phyloP scores from a whole-genome alignment of 208 protist species.

The Zelonia costaricensis region DNA sequence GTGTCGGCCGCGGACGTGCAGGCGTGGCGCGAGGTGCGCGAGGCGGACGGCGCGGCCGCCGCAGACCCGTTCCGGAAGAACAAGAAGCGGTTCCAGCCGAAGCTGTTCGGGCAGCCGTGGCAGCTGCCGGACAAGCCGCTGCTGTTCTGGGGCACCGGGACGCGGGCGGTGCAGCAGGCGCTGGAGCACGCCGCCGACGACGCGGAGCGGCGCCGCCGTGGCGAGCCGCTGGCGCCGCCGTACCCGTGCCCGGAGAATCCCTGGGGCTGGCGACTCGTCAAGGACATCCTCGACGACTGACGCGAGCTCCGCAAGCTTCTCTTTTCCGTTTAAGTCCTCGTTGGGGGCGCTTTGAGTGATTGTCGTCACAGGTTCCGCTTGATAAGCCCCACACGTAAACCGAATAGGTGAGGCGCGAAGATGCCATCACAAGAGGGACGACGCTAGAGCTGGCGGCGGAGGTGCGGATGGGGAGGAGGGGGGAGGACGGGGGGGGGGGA shows the following conservation, averaged over 20 bases:
- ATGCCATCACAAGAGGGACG: no score
- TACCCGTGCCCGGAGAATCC: constrained; percentile 87
- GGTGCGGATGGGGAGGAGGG: no score
- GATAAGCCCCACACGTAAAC: no score
- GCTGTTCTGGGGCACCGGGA: constrained; percentile 87
- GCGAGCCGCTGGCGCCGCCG: constrained; percentile 62
- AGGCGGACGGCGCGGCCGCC: constrained; percentile 40
- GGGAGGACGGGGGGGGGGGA: no score
- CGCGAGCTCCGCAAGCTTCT: no score
- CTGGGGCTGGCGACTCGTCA: constrained; percentile 81
- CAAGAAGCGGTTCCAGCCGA: constrained; percentile 46
- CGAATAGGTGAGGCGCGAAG: no score
- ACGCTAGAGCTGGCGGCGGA: no score
- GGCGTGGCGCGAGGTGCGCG: constrained; percentile 61
- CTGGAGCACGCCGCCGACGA: constrained; percentile 80
- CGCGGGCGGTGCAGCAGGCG: constrained; percentile 80
- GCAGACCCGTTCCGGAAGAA: constrained; percentile 62
- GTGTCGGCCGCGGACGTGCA: constrained; percentile 75
- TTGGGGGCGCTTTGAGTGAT: no score
- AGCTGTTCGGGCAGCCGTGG: constrained; percentile 74
- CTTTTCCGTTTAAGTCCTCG: no score
- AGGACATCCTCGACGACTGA: constrained; percentile 77
- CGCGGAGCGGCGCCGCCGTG: constrained; percentile 54
- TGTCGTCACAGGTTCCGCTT: no score
- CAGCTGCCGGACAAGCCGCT: constrained; percentile 75